phyloP scores from a whole-genome alignment of 257 asterid species.

The Solanum corneliomulleri region DNA sequence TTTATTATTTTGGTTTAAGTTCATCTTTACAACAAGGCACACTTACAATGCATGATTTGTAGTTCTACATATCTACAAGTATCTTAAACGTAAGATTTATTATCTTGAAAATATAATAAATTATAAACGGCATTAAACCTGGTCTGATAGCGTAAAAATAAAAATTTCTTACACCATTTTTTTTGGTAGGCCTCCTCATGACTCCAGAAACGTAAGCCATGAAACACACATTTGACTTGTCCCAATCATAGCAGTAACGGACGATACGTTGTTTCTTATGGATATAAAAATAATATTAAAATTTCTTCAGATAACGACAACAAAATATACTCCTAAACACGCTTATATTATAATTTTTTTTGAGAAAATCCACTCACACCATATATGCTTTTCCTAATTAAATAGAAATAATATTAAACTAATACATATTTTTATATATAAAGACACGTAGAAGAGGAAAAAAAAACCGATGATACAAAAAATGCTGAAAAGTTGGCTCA shows the following conservation, averaged over 20 bases:
- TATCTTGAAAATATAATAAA: neutral
- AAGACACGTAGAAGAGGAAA: neutral
- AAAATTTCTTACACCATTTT: neutral
- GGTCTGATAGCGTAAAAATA: neutral
- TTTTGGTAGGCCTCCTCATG: neutral
- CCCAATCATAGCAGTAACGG: neutral
- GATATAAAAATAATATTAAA: neutral
- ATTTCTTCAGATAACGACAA: neutral
- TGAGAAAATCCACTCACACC: neutral
- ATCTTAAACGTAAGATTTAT: neutral
- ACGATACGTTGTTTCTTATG: neutral
- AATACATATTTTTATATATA: neutral
- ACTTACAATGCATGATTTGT: neutral
- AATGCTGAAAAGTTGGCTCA: neutral
- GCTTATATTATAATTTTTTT: neutral
- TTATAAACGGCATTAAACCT: neutral
- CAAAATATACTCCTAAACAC: neutral
- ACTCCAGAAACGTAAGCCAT: neutral
- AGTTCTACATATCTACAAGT: neutral
- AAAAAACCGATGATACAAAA: neutral
- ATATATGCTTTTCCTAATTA: neutral
- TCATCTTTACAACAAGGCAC: neutral
- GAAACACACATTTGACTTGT: neutral
- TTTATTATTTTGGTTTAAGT: neutral
- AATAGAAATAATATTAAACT: neutral